Evolutionary conservation across 2,329 filamentous ascomycete genomes (phyloP), one percentile per base, ranked within the genome.

Genomic region (Septoria linicola): DNA sequence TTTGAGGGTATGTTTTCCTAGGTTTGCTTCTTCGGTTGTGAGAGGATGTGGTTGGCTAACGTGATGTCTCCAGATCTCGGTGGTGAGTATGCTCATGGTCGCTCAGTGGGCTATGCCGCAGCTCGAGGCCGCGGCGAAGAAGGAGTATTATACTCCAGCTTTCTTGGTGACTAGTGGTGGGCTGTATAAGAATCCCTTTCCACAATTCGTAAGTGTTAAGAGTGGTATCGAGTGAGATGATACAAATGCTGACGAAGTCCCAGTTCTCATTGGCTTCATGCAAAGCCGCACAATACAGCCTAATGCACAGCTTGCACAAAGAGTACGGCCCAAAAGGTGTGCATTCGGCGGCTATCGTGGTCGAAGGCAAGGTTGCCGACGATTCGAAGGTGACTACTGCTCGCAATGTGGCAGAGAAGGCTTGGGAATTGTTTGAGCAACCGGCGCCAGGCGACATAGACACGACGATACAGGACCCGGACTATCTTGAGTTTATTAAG

Each of bases 231-330:
- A 17, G 1, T 14, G 11, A 3, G 11, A n/a, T 4, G 19, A 21
- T 19, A 7, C 3, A 20, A 5, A 2, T 23, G 19, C 21, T 19
- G 13, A 21, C 14, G 23, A 5, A 5, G 11, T 17, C 4, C 13
- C 3, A 48, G 44, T 76, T 80, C 41, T 73, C 73, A 0, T 66
- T 80, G 3, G 75, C 73, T 3, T 60, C 78, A 10, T 68, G 68
- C 37, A 80, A 80, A 57, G 73, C 76, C 0, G 70, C 75, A 0
- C 77, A 80, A 65, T 67, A 72, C 23, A 80, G 75, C 51, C 61
- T 80, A 58, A 66, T 76, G 7, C 66, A 73, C 50, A 73, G 67
- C n/a, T 63, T 80, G 50, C 58, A 64, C 17, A 66, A 69, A 50
- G 69, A 70, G 8, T 78, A 72, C 45, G 47, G 49, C 2, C 60